Base-by-base conservation (phyloP, 768 basidiomycete species). In the Termitomyces sp. region DNA sequence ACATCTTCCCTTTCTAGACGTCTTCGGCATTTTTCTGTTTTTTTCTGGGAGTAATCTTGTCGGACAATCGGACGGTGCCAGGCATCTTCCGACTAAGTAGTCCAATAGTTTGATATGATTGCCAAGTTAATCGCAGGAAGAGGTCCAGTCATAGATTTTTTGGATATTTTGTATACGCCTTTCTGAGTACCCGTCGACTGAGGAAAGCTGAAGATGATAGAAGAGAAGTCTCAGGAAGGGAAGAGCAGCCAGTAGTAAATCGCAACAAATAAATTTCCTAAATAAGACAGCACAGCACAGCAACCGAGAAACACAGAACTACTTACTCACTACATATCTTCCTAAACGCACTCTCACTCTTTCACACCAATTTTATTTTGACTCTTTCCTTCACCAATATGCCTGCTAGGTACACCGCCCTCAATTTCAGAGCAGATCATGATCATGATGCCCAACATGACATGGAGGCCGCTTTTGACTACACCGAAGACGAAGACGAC, bases 381-480 rank as follows among this genome's bases (percentile, higher is more conserved):
- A 56, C 51, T 56, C 64, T 56, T 40, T 66, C 56, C 42, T 47
- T 52, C 32, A 50, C 46, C 60, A 63, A 51, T 60, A 82, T 81
- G 81, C 71, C 86, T 66, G 81, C 78, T 65, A 83, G 85, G 66
- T 92, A 92, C 80, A 84, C 85, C 1, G 85, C 89, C 61, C 74
- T 91, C 49, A 86, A 83, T 65, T 79, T 83, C 25, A 77, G 77
- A 66, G 74, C 79, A 17, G 82, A 83, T 69, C 76, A 73, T 50
- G 75, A 80, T 58, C 76, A 73, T 50, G 75, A 80, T 58, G 71
- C 77, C 9, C 75, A 79, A 20, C 38, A 61, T 51, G 71, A 74
- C 59, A 86, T 95, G 83, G 89, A 94, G 69, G 92, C 92, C 29
- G 92, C 94, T 2, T 95, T 95, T 66, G 87, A 88, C 71, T 89